These are phyloP conservation scores for Malus hybrid DNA, from an alignment of 331 rosid genomes.

Conservation along the genomic window DNA sequence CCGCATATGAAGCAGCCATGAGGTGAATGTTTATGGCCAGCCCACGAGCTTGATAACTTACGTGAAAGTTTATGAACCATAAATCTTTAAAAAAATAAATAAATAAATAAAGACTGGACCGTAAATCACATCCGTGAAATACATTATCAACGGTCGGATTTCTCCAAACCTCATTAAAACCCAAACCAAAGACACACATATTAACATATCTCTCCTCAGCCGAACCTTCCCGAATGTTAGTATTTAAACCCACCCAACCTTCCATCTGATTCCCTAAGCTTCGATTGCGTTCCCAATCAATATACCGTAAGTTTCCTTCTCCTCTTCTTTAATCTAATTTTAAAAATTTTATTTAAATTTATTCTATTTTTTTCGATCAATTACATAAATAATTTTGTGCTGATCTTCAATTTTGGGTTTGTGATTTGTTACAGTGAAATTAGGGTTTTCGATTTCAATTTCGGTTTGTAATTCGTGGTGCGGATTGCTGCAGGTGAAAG, in stretches of 20 bases:
- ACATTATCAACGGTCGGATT: not conserved
- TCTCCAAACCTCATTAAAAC: not conserved
- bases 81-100: too few relatives aligned
- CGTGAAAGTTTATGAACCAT: not conserved
- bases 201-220: not conserved
- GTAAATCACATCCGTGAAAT: not conserved
- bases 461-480: not conserved
- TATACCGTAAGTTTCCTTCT: not conserved
- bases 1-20: too few relatives aligned
- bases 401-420: not conserved
- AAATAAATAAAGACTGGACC: not conserved
- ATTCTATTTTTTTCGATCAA: too few relatives aligned
- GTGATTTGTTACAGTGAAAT: not conserved
- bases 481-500: constrained; percentile 15
- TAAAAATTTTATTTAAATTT: not conserved
- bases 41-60: not conserved
- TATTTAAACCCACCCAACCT: not conserved
- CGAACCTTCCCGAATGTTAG: not conserved
- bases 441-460: not conserved
- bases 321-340: not conserved
- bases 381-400: not conserved
- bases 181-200: not conserved
- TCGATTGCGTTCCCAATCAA: not conserved
- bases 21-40: not conserved
- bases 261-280: not conserved